phyloP scores from a whole-genome alignment of 208 protist species.

The Wallacemonas sp. region DNA sequence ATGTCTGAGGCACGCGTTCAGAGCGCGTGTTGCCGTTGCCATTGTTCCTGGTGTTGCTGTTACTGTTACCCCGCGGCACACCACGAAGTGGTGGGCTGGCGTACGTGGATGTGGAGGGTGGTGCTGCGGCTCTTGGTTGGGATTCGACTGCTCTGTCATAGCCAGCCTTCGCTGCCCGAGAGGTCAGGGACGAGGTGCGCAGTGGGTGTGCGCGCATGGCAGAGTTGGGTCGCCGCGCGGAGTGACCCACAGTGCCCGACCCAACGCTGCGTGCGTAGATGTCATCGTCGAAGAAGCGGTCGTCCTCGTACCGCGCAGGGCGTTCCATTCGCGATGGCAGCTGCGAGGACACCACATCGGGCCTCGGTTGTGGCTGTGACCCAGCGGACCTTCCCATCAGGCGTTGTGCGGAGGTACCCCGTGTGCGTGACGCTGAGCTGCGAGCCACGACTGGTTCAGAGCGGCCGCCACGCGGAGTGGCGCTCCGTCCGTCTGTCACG shows the following conservation, averaged over 20 bases:
- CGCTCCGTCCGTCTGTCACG: neutral
- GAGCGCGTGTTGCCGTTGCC: too few relatives aligned
- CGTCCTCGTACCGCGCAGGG: too few relatives aligned
- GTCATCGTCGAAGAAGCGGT: conserved; percentile 15
- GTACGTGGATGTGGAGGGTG: neutral
- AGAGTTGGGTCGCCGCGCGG: neutral
- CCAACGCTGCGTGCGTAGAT: neutral
- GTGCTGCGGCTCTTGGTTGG: neutral
- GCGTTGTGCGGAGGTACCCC: too few relatives aligned
- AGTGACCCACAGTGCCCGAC: neutral
- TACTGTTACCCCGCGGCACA: neutral
- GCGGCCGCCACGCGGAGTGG: neutral
- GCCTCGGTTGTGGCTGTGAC: too few relatives aligned
- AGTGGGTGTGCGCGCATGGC: neutral
- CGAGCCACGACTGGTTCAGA: neutral
- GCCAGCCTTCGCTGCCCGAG: neutral
- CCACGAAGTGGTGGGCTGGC: neutral
- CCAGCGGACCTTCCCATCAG: too few relatives aligned
- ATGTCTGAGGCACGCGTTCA: neutral
- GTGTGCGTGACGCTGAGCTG: too few relatives aligned
- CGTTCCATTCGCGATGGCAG: too few relatives aligned
- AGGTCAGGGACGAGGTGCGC: neutral
- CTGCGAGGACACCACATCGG: too few relatives aligned
- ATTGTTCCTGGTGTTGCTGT: neutral
- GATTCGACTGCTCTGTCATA: too few relatives aligned